Evolutionary conservation across 495 filamentous ascomycete genomes (phyloP).

Genomic region (Aspergillus saccharolyticus): DNA sequence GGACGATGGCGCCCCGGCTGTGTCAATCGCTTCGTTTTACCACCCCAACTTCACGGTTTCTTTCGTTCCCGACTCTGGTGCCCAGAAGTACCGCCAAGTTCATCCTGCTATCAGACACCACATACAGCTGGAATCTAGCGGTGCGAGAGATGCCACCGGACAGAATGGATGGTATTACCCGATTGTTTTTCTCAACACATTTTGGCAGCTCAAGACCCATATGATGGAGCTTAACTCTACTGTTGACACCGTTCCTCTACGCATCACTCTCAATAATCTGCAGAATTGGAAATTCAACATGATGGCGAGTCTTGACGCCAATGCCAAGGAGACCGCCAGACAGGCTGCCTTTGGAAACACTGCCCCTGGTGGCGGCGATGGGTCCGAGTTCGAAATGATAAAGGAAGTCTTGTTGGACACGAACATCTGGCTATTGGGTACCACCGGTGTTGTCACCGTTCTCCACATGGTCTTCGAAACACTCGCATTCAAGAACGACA

Average conservation of each 20-base stretch:
- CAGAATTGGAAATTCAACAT: slow-evolving; percentile 88
- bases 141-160: slow-evolving; percentile 70
- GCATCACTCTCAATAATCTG: slow-evolving; percentile 77
- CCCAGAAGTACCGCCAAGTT: slow-evolving; percentile 56
- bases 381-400: slow-evolving; percentile 87
- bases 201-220: slow-evolving; percentile 89
- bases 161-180: slow-evolving; percentile 98
- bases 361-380: slow-evolving; percentile 63
- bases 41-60: slow-evolving; percentile 92
- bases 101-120: slow-evolving; percentile 73
- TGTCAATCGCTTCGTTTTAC: slow-evolving; percentile 75
- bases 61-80: slow-evolving; percentile 75
- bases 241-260: slow-evolving; percentile 73
- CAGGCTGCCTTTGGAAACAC: slow-evolving; percentile 62
- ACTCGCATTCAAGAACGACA: slow-evolving; percentile 95
- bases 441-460: slow-evolving; percentile 78
- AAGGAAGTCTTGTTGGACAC: slow-evolving; percentile 92
- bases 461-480: slow-evolving; percentile 94
- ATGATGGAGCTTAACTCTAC: slow-evolving; percentile 94
- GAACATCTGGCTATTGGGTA: slow-evolving; percentile 81
- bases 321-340: slow-evolving; percentile 71
- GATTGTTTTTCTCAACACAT: slow-evolving; percentile 85
- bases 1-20: slow-evolving; percentile 50
- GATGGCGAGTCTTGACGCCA: slow-evolving; percentile 78
- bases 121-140: slow-evolving; percentile 67